Base-by-base conservation (phyloP, 768 basidiomycete species). In the Lyophyllum atratum region DNA sequence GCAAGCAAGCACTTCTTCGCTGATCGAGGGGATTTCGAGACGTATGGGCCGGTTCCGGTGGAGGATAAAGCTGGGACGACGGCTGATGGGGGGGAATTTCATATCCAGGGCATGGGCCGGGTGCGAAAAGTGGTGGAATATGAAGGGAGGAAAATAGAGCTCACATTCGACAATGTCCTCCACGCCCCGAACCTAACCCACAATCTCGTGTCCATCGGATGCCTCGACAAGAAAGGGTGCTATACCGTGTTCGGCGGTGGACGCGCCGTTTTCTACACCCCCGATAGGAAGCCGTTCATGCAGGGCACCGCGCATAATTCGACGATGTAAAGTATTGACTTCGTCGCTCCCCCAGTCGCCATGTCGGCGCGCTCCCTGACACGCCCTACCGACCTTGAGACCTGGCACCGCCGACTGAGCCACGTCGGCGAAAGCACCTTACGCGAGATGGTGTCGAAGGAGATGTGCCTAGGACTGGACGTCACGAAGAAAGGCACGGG, bases 131-230 rank as follows among this genome's bases (percentile, higher is more conserved):
- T 9, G 4, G 39, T 45, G 14, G 21, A 39, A 26, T 44, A 29
- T 24, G 39, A 53, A 6, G 53, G 53, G 9, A 12, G 29, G 34
- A 24, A 12, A 22, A 47, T 54, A 10, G 22, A 54, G 17, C 34
- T 59, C 29, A 50, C 47, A 1, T 52, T 59, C 22, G 49, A 44
- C n/a, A 25, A 59, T 33, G 53, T 54, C 1, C 21, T 54, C 1
- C 59, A 59, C 33, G 49, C 59, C 26, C 59, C 59, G 2, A 24
- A 40, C 26, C 46, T 59, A 8, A 17, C 31, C 3, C 46, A 47
- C 33, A 59, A 59, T 49, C 59, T 59, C 24, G 40, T 59, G 4
- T 59, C 54, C 1, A 55, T 59, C 21, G 44, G 53, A 24, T 50
- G 33, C 33, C 21, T 50, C 7, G 49, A 24, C 10, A 24, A 37